Conservation (phyloP, 2,329 filamentous ascomycete genomes). For the Verticillium tricorpus region DNA sequence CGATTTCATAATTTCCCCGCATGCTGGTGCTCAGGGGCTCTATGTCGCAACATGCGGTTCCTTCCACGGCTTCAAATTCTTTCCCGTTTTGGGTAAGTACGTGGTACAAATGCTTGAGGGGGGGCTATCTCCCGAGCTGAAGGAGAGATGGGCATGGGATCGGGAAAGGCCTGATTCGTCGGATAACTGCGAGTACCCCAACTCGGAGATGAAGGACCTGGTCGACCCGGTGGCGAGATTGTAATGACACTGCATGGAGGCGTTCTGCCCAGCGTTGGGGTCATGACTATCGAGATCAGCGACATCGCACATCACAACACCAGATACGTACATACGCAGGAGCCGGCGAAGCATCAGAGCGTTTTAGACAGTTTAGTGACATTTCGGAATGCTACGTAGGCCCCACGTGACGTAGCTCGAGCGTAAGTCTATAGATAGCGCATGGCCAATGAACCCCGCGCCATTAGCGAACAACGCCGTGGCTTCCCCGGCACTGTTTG, state of each 20-base stretch:
- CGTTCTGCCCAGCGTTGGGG: background rate
- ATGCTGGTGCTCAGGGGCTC: constrained; percentile 36
- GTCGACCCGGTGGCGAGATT: constrained; percentile 24
- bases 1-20: constrained; percentile 50
- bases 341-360: background rate
- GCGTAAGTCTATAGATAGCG: background rate
- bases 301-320: background rate
- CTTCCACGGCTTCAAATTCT: constrained; percentile 48
- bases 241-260: constrained; percentile 11
- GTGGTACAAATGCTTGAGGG: constrained; percentile 39
- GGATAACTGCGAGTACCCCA: constrained; percentile 51
- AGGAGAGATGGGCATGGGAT: constrained; percentile 53
- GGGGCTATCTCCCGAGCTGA: constrained; percentile 35
- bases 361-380: background rate
- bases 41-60: constrained; percentile 51
- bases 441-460: constrained; percentile 1
- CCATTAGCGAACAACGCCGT: background rate
- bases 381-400: background rate
- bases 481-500: background rate
- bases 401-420: background rate
- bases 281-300: background rate
- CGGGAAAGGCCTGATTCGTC: constrained; percentile 49
- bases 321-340: background rate
- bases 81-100: constrained; percentile 49
- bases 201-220: constrained; percentile 52